A percentile compares a stretch with the other conserved stretches of the same genome.
phyloP scores from a whole-genome alignment of 805 yeast genomes.

The Isabelozyma heimii region DNA sequence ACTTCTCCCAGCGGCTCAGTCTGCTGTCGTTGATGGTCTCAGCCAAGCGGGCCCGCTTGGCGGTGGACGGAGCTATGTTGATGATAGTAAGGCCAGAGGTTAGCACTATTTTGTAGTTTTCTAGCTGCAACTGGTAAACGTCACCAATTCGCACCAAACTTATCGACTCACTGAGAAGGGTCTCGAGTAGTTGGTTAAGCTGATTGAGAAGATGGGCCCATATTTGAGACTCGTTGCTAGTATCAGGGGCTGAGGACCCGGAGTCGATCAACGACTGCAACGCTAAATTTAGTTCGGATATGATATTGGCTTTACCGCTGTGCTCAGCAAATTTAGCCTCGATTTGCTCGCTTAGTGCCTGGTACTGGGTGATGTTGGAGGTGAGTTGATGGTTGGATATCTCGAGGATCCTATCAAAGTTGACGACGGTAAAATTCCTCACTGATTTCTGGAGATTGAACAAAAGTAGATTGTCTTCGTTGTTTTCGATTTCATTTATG shows the following conservation, averaged over 20 bases:
- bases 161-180: not conserved
- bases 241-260: not conserved
- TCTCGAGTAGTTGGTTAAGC: not conserved
- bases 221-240: not conserved
- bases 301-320: not conserved
- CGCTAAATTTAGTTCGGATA: not conserved
- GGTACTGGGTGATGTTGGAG: not conserved
- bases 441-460: slow-evolving; percentile 1
- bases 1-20: not conserved
- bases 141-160: not conserved
- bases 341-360: not conserved
- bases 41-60: not conserved
- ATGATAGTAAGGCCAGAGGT: not conserved
- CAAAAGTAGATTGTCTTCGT: not conserved
- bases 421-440: not conserved
- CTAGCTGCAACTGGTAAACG: not conserved
- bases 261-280: not conserved
- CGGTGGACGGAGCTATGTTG: not conserved
- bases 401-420: not conserved
- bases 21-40: not conserved
- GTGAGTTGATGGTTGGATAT: not conserved
- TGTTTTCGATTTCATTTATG: not conserved
- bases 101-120: not conserved
- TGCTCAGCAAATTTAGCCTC: not conserved
- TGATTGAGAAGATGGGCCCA: not conserved